Evolutionary conservation across 2,329 filamentous ascomycete genomes (phyloP), one percentile per base, ranked within the genome.

Genomic region (Fusarium sp.): DNA sequence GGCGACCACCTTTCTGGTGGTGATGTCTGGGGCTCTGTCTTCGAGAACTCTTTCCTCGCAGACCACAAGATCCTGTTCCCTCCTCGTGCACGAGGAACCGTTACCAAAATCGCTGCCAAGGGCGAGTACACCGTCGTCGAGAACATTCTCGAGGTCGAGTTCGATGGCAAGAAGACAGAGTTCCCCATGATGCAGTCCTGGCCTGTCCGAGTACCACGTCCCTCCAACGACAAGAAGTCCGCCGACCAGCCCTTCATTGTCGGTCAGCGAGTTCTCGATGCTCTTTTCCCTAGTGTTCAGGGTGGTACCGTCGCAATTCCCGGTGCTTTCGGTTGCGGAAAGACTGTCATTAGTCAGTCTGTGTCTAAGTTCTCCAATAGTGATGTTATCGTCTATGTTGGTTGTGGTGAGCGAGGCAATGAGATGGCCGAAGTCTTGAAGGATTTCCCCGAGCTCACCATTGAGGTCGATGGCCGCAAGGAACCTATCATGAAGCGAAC

Each of bases 401-500:
- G 96, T 85, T 81, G 84, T 33, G 94, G 95, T 78, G 96, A 99
- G 86, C 93, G 96, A 79, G 96, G 96, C 77, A 99, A 99, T 82
- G 96, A 99, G 86, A 99, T 99, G 96, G 96, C 96, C 74, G 96
- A 99, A 89, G 96, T 99, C 78, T 89, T 99, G 89, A 98, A 98
- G 93, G 96, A 99, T 85, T 99, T 99, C 89, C 96, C 96, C 68
- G 95, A 98, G 89, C 93, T 99, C 75, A 93, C 94, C 54, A 99
- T 99, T 81, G 93, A 97, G 24, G 91, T 98, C 78, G 93, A 98
- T 48, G 96, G 96, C 79, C 94, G 96, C 81, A 93, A 96, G 85
- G 96, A 99, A 83, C 95, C 96, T 77, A 99, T 99, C 87, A 99
- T 99, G 96, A 99, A 99, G 91, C 96, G 96, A 83, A 99, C 96